Evolutionary conservation across 768 basidiomycete genomes (phyloP).

Genomic region (Boletus edulis): DNA sequence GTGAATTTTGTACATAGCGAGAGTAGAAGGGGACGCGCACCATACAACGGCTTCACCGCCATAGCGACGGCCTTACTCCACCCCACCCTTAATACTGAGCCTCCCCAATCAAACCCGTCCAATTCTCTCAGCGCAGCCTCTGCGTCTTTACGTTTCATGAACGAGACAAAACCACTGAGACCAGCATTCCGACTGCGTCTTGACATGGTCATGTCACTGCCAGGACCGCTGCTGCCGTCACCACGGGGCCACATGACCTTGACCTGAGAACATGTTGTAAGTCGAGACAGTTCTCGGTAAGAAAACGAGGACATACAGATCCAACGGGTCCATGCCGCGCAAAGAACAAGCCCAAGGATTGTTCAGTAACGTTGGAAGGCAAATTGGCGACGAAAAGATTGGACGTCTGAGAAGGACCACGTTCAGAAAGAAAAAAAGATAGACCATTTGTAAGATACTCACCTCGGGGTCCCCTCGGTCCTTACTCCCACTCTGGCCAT

Average conservation of each 20-base stretch:
- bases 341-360: conserved; percentile 84
- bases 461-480: conserved; percentile 89
- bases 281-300: not conserved
- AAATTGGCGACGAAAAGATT: conserved; percentile 96
- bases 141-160: conserved; percentile 91
- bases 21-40: conserved; percentile 40
- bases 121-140: conserved; percentile 85
- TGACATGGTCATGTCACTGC: conserved; percentile 70
- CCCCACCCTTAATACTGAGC: conserved; percentile 80
- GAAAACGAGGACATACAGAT: conserved; percentile 52
- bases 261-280: conserved; percentile 48
- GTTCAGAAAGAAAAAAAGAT: not conserved
- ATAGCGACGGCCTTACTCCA: conserved; percentile 98
- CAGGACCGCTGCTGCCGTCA: conserved; percentile 65
- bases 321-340: conserved; percentile 91
- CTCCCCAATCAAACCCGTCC: conserved; percentile 95
- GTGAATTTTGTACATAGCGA: not conserved
- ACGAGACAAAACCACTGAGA: conserved; percentile 94
- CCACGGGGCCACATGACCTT: conserved; percentile 99
- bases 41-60: conserved; percentile 75
- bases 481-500: conserved; percentile 86
- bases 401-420: conserved; percentile 59
- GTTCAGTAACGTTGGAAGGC: conserved; percentile 84
- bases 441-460: conserved; percentile 13
- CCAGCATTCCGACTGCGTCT: conserved; percentile 71